Percentiles rank a stretch among this genome's conserved stretches.
phyloP scores from a whole-genome alignment of 208 protist genomes.

The Porcisia hertigi region DNA sequence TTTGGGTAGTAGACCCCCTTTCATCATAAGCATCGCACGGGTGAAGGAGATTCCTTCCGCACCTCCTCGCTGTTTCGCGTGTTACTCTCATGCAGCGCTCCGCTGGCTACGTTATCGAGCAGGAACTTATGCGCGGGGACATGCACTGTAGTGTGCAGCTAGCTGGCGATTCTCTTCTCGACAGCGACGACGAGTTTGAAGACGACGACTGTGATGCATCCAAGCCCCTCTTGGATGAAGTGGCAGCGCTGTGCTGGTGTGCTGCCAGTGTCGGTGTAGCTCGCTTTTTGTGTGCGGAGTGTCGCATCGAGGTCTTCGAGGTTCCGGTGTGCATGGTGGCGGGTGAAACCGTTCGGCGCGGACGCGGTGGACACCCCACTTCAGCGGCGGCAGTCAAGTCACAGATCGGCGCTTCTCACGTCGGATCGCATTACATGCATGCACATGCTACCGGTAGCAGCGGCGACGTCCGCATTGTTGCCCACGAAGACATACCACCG shows the following conservation, averaged over 20 bases:
- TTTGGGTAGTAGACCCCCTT: background rate
- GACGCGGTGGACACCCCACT: background rate
- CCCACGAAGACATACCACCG: slow-evolving; percentile 40
- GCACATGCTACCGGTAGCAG: background rate
- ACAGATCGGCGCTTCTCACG: background rate
- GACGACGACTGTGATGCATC: background rate
- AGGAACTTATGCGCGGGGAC: background rate
- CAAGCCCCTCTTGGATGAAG: background rate
- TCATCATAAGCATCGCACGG: background rate
- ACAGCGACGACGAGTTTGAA: slow-evolving; percentile 3
- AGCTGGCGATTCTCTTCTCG: background rate
- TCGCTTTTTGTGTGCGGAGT: slow-evolving; percentile 35
- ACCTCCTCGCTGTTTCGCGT: background rate
- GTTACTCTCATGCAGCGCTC: background rate
- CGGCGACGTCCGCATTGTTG: slow-evolving; percentile 28
- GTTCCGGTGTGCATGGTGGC: slow-evolving; percentile 35
- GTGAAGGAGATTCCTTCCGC: background rate
- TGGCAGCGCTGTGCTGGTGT: slow-evolving; percentile 30
- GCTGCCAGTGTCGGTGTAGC: slow-evolving; percentile 40
- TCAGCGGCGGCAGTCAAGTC: background rate
- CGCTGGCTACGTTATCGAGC: background rate
- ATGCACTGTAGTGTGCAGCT: background rate
- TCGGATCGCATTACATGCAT: background rate
- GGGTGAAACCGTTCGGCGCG: slow-evolving; percentile 18
- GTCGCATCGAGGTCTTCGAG: slow-evolving; percentile 60